Conservation (phyloP, 768 basidiomycete species). For the Leccinum uliginosum region DNA sequence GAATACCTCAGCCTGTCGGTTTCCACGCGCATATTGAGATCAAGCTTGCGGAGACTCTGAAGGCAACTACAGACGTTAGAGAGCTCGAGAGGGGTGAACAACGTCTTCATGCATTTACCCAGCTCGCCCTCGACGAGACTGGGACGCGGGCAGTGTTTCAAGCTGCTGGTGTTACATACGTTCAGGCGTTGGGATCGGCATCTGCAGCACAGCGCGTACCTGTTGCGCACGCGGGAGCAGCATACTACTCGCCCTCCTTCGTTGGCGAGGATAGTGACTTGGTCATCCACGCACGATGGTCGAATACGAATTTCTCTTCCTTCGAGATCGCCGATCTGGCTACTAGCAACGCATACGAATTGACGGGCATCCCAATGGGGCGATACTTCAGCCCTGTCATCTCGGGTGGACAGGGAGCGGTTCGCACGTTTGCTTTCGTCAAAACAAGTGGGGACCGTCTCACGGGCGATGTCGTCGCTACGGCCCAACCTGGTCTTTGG, state of each 20-base stretch:
- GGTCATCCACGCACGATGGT: conserved; percentile 67
- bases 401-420: conserved; percentile 38
- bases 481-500: conserved; percentile 60
- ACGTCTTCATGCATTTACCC: conserved; percentile 58
- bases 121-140: conserved; percentile 51
- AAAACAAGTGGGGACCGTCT: conserved; percentile 57
- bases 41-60: conserved; percentile 57
- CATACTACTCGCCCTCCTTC: conserved; percentile 70
- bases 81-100: conserved; percentile 52
- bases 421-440: conserved; percentile 56
- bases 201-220: conserved; percentile 40
- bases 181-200: conserved; percentile 22
- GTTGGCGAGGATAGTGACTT: conserved; percentile 36
- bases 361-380: conserved; percentile 58
- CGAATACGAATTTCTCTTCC: conserved; percentile 54
- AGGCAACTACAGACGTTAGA: conserved; percentile 45
- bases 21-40: conserved; percentile 65
- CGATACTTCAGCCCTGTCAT: conserved; percentile 60
- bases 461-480: conserved; percentile 63
- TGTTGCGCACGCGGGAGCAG: conserved; percentile 39
- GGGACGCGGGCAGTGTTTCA: conserved; percentile 59
- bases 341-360: conserved; percentile 40
- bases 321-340: conserved; percentile 60
- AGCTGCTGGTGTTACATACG: conserved; percentile 48
- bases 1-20: conserved; percentile 44